Conservation (phyloP, 2,329 filamentous ascomycete species). For the Colletotrichum tofieldiae region DNA sequence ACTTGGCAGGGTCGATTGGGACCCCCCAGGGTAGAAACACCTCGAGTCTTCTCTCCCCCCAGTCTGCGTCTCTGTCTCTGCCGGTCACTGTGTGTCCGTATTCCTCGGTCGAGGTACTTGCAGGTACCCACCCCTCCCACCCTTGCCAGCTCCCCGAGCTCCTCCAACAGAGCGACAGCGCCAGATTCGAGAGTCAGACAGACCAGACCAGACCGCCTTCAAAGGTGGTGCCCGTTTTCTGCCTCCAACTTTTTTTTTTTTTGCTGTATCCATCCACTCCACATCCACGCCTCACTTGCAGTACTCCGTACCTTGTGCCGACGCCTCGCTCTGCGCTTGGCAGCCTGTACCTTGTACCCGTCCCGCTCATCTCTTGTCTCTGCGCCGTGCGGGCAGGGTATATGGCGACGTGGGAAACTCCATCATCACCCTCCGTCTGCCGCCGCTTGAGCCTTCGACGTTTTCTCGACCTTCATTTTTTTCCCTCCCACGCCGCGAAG, state of each 20-base stretch:
- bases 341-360: conserved; percentile 9
- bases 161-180: no score
- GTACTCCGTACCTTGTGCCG: conserved; percentile 24
- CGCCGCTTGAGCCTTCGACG: conserved; percentile 35
- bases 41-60: not conserved
- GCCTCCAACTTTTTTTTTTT: conserved; percentile 25
- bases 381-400: conserved; percentile 23
- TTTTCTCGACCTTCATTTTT: conserved; percentile 31
- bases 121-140: not conserved
- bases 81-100: not conserved
- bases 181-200: conserved; percentile 8
- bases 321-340: conserved; percentile 2
- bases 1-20: conserved; percentile 39
- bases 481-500: conserved; percentile 42
- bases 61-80: not conserved
- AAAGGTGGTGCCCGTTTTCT: conserved; percentile 33
- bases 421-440: conserved; percentile 32
- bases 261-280: conserved; percentile 9
- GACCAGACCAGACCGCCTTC: conserved; percentile 41
- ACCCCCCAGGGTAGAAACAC: conserved; percentile 24
- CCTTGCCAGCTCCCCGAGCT: not conserved
- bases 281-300: not conserved
- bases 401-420: conserved; percentile 20
- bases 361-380: conserved; percentile 19
- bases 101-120: conserved; percentile 4